phyloP scores from a whole-genome alignment of 2,329 filamentous ascomycete genomes.

The Beauveria caledonica region DNA sequence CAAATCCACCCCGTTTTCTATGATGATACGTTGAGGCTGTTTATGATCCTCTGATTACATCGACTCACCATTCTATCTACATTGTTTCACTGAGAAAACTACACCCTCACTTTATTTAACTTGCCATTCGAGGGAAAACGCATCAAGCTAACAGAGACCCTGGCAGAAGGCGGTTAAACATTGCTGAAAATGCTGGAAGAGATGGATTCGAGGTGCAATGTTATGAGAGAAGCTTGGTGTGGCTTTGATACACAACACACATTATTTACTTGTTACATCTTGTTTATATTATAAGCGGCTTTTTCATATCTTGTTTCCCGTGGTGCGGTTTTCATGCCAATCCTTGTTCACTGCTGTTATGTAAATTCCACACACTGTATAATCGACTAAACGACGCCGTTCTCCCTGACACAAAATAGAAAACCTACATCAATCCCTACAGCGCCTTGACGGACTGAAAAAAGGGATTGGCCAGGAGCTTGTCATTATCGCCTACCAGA shows the following conservation, averaged over 20 bases:
- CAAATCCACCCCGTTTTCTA: slow-evolving; percentile 17
- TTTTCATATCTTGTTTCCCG: not conserved
- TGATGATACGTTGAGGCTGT: slow-evolving; percentile 41
- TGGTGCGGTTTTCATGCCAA: no score
- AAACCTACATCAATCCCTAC: slow-evolving; percentile 18
- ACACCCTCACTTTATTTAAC: not conserved
- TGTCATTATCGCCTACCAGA: slow-evolving; percentile 65
- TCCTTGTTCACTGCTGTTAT: no score
- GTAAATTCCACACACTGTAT: no score
- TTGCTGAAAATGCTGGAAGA: not conserved
- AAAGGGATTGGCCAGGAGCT: slow-evolving; percentile 56
- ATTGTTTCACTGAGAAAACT: slow-evolving; percentile 14
- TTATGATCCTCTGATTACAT: slow-evolving; percentile 37
- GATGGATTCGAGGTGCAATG: not conserved
- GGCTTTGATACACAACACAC: not conserved
- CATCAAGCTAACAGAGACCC: not conserved
- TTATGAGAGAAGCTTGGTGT: not conserved
- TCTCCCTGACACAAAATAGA: not conserved
- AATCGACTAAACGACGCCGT: not conserved
- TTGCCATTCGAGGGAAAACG: not conserved
- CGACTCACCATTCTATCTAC: slow-evolving; percentile 24
- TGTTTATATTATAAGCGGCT: not conserved
- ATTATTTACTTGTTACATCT: not conserved
- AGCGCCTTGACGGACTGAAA: slow-evolving; percentile 57
- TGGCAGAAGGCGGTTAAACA: not conserved